Conservation (phyloP, 2,329 filamentous ascomycete genomes). For the Microascus cirrosus region DNA sequence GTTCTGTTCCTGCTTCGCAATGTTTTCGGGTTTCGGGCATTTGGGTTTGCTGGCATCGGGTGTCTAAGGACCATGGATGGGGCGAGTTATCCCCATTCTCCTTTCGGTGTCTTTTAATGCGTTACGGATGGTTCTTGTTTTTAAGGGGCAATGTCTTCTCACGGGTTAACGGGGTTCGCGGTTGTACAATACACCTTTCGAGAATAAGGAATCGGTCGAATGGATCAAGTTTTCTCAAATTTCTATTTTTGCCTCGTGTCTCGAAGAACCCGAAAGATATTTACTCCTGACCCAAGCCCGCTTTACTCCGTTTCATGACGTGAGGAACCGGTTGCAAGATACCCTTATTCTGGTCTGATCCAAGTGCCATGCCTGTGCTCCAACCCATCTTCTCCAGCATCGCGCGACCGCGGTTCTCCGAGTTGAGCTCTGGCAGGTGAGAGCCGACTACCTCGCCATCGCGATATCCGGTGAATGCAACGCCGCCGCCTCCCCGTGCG, state of each 20-base stretch:
- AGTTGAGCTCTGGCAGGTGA: slow-evolving; percentile 71
- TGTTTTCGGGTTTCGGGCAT: slow-evolving; percentile 45
- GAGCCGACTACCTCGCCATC: slow-evolving; percentile 86
- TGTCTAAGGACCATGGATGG: slow-evolving; percentile 8
- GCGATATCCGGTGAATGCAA: slow-evolving; percentile 11
- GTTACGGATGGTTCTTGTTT: slow-evolving; percentile 60
- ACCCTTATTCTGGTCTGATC: slow-evolving; percentile 64
- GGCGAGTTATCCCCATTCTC: slow-evolving; percentile 13
- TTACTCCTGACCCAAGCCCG: slow-evolving; percentile 56
- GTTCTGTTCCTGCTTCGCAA: slow-evolving; percentile 32
- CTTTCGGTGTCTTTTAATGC: slow-evolving; percentile 52
- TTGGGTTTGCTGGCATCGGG: slow-evolving; percentile 39
- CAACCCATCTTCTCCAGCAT: slow-evolving; percentile 98
- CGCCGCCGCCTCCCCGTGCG: neutral
- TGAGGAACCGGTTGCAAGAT: slow-evolving; percentile 79
- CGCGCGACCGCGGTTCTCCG: slow-evolving; percentile 70
- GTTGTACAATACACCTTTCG: slow-evolving; percentile 59
- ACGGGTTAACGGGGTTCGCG: slow-evolving; percentile 58
- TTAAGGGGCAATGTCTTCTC: slow-evolving; percentile 48
- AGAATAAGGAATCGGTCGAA: slow-evolving; percentile 51
- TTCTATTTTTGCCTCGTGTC: slow-evolving; percentile 2
- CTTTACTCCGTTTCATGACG: slow-evolving; percentile 75
- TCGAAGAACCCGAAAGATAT: neutral
- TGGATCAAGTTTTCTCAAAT: neutral
- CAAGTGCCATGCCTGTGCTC: slow-evolving; percentile 75